phyloP scores from a whole-genome alignment of 2,329 filamentous ascomycete genomes.

The Venturia aucupariae region DNA sequence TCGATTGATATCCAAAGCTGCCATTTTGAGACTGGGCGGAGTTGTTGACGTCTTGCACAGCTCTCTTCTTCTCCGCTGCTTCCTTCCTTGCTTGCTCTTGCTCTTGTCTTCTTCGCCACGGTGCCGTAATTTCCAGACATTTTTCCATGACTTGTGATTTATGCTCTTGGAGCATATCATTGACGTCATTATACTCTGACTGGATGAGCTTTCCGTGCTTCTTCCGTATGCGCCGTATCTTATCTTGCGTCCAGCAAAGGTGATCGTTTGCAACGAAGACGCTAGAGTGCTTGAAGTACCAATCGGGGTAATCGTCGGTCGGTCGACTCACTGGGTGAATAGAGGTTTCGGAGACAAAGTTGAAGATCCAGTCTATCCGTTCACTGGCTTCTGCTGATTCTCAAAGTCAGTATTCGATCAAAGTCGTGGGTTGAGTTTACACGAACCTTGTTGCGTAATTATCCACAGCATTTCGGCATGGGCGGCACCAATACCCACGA shows the following conservation, averaged over 20 bases:
- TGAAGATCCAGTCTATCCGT: slow-evolving; percentile 58
- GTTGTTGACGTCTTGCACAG: not conserved
- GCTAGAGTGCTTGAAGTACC: slow-evolving; percentile 75
- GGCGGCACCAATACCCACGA: slow-evolving; percentile 84
- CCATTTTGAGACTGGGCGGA: not conserved
- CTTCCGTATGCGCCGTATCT: slow-evolving; percentile 46
- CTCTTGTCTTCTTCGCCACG: not conserved
- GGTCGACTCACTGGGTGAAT: slow-evolving; percentile 61
- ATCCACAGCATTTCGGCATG: slow-evolving; percentile 5
- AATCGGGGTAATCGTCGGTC: slow-evolving; percentile 61
- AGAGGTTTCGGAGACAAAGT: slow-evolving; percentile 67
- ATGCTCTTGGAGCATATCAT: slow-evolving; percentile 49
- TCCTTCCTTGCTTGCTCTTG: slow-evolving; percentile 2
- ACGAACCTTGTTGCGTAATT: not conserved
- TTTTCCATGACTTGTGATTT: slow-evolving; percentile 39
- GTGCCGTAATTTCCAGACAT: slow-evolving; percentile 31
- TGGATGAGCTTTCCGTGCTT: slow-evolving; percentile 46
- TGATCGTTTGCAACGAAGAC: slow-evolving; percentile 72
- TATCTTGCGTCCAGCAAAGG: slow-evolving; percentile 60
- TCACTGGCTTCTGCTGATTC: slow-evolving; percentile 1
- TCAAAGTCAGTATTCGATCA: not conserved
- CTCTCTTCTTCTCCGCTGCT: slow-evolving; percentile 1
- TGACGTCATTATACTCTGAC: slow-evolving; percentile 38
- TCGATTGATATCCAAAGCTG: not conserved
- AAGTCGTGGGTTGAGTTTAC: not conserved